These are phyloP conservation scores for Didymella arachidicola DNA, from an alignment of 2,329 filamentous ascomycete genomes.

Conservation along the genomic window DNA sequence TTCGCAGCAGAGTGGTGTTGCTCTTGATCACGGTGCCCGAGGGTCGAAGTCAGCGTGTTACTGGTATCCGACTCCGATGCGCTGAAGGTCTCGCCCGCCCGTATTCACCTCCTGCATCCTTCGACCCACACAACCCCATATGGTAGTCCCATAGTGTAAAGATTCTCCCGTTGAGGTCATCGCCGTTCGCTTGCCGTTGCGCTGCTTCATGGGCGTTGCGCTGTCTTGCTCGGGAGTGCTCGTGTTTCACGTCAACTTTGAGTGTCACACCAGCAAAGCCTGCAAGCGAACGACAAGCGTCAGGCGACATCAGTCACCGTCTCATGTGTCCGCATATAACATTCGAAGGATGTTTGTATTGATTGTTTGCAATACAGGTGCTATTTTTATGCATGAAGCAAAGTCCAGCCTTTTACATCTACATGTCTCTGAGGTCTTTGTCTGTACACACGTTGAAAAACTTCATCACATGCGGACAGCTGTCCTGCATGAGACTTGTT, in stretches of 20 bases:
- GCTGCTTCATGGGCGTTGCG: slow-evolving; percentile 22
- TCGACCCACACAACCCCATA: slow-evolving; percentile 17
- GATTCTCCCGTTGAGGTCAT: slow-evolving; percentile 11
- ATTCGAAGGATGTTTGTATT: slow-evolving; percentile 2
- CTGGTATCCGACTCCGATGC: not conserved
- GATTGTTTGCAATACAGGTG: slow-evolving; percentile 4
- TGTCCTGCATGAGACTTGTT: not conserved
- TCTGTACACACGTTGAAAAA: not conserved
- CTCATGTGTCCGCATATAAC: slow-evolving; percentile 14
- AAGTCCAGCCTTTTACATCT: not conserved
- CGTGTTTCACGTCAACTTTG: slow-evolving; percentile 29
- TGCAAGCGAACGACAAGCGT: slow-evolving; percentile 29
- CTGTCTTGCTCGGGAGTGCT: slow-evolving; percentile 20
- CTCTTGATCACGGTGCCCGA: slow-evolving; percentile 15
- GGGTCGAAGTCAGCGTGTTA: not conserved
- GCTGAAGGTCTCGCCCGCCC: slow-evolving; percentile 17
- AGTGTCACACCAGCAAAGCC: slow-evolving; percentile 26
- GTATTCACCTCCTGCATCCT: slow-evolving; percentile 19
- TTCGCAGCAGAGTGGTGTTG: slow-evolving; percentile 14
- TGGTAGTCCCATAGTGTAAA: slow-evolving; percentile 9
- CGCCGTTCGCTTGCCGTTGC: slow-evolving; percentile 15
- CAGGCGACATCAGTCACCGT: slow-evolving; percentile 16
- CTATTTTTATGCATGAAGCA: not conserved
- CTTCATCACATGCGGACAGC: not conserved
- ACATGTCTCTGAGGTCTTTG: not conserved